These are phyloP conservation scores for Chlorella variabilis DNA, from an alignment of 163 green algal species.

Conservation along the genomic window DNA sequence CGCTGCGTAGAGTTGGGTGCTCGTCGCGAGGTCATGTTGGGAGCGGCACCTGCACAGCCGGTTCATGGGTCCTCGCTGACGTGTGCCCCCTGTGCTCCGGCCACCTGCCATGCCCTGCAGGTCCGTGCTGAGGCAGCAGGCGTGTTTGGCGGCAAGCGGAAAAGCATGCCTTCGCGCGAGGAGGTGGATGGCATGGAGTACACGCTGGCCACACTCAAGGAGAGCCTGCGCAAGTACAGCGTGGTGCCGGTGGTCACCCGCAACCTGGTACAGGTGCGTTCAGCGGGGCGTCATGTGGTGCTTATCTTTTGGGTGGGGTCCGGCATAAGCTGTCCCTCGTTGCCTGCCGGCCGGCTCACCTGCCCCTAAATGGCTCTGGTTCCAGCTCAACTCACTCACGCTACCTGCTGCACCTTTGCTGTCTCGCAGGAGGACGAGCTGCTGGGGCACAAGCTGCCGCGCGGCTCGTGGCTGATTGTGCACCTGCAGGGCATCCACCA, in stretches of 20 bases:
- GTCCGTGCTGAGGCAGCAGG: conserved; percentile 70
- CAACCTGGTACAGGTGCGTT: conserved; percentile 53
- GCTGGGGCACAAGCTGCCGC: conserved; percentile 75
- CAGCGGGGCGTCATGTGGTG: too few relatives aligned
- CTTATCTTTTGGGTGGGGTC: too few relatives aligned
- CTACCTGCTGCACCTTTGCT: too few relatives aligned
- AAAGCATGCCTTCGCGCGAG: conserved; percentile 46
- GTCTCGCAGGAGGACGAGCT: conserved; percentile 74
- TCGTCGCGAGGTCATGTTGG: too few relatives aligned
- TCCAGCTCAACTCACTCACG: too few relatives aligned
- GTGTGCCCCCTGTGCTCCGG: too few relatives aligned
- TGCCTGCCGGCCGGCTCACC: too few relatives aligned
- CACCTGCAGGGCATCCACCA: conserved; percentile 85
- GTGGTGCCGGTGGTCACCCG: conserved; percentile 94
- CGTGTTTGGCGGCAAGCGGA: conserved; percentile 54
- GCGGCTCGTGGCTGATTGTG: conserved; percentile 73
- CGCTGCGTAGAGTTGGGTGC: too few relatives aligned
- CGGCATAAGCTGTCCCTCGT: too few relatives aligned
- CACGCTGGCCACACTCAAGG: conserved; percentile 86
- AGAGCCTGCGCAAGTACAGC: conserved; percentile 88
- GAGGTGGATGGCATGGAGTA: conserved; percentile 82
- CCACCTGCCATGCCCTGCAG: conserved; percentile 37
- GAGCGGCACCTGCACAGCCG: too few relatives aligned
- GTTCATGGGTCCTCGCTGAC: too few relatives aligned
- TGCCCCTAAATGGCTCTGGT: too few relatives aligned